Evolutionary conservation across 2,329 filamentous ascomycete species (phyloP).

Genomic region (Aspergillus vadensis): DNA sequence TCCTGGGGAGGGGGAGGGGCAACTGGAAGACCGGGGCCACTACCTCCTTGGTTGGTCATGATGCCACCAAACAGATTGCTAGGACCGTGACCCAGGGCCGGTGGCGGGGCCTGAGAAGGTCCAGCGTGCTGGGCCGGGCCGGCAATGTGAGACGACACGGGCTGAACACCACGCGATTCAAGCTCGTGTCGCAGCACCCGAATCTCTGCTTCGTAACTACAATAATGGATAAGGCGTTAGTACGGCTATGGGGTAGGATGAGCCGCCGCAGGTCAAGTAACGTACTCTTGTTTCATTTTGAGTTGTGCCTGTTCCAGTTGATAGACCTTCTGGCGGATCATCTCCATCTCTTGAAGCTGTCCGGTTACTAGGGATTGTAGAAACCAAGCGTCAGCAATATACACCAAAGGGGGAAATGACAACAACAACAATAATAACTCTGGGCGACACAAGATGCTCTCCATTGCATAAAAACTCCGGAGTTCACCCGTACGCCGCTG

Average conservation of each 20-base stretch:
- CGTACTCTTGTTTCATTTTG: slow-evolving; percentile 87
- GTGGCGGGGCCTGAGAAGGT: slow-evolving; percentile 81
- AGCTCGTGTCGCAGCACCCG: slow-evolving; percentile 83
- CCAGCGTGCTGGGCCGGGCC: slow-evolving; percentile 75
- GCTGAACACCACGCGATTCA: slow-evolving; percentile 66
- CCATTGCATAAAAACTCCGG: background rate
- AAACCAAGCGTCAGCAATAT: slow-evolving; percentile 19
- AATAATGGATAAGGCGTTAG: slow-evolving; percentile 20
- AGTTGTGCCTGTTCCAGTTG: slow-evolving; percentile 88
- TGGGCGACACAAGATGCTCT: background rate
- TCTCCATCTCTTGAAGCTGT: slow-evolving; percentile 92
- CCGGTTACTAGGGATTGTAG: slow-evolving; percentile 66
- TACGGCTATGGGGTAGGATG: slow-evolving; percentile 2
- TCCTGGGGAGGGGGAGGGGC: slow-evolving; percentile 73
- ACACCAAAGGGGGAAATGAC: background rate
- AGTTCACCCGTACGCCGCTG: background rate
- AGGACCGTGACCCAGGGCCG: slow-evolving; percentile 79
- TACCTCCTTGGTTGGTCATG: slow-evolving; percentile 87
- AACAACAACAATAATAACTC: background rate
- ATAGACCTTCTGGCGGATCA: slow-evolving; percentile 91
- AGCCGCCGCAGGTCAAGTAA: slow-evolving; percentile 20
- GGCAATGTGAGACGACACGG: slow-evolving; percentile 68
- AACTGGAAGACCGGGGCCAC: slow-evolving; percentile 69
- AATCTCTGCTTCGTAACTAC: slow-evolving; percentile 92
- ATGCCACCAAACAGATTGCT: slow-evolving; percentile 94